Evolutionary conservation across 306 rosid species (phyloP), one percentile per base, ranked within the genome.

Genomic region (Inga laurina): DNA sequence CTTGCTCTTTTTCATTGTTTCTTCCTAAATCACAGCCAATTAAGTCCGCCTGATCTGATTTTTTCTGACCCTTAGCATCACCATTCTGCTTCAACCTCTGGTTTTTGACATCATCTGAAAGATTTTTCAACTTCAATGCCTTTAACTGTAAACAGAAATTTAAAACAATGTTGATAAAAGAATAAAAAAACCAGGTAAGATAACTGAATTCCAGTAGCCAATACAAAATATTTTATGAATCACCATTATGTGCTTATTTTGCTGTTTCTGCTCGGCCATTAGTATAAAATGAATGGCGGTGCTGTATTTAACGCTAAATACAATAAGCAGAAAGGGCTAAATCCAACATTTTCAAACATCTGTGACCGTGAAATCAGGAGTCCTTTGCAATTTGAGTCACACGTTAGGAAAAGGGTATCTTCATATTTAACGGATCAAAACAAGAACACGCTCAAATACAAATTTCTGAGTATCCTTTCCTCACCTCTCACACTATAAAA

Each of bases 101-200:
- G 76, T 88, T 86, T 93, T 89, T 89, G 35, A 92, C 79, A 82
- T 90, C 90, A 85, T 91, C 85, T n/a, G 94, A 91, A 54, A 93
- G 51, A 64, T 92, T 93, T 87, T 85, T 92, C 87, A 95, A 87
- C 86, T 87, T 89, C 92, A 87, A 67, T 52, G 91, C 82, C 92
- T 92, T 93, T 73, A 93, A 86, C 97, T 93, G 83, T 85, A 39
- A 79, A 67, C 52, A 56, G 66, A 66, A 70, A 34, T 72, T 67
- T 5, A 37, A 34, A 4, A 12, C 27, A 62, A 18, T 56, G 37
- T 59, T 21, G 67, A 71, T 11, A 22, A 66, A 52, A 71, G 75
- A 72, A 72, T 12, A 14, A 72, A 24, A 72, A 22, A 5, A 10
- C 2, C 8, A 72, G 72, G 32, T 83, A 27, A 67, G 70, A 32